phyloP scores from a whole-genome alignment of 371 early-diverging fungal genomes.

The Mucor circinelloides region DNA sequence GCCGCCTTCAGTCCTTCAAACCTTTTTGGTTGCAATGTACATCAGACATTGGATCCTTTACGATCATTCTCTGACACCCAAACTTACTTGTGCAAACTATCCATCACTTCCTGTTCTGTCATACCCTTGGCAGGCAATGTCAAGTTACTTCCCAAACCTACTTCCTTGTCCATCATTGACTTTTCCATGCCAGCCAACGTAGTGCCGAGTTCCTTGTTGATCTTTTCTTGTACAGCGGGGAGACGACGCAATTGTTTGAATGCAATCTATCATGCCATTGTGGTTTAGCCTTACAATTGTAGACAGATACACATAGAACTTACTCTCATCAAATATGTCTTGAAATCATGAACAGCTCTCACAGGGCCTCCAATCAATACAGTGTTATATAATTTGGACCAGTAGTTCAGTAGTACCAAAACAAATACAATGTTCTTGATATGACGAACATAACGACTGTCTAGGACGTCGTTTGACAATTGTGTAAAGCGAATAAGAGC shows the following conservation, averaged over 20 bases:
- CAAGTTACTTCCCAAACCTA: conserved; percentile 64
- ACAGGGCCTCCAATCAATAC: conserved; percentile 60
- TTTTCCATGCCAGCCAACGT: conserved; percentile 76
- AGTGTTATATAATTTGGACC: conserved; percentile 54
- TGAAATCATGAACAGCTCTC: conserved; percentile 53
- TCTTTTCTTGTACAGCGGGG: conserved; percentile 59
- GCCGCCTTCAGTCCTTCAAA: conserved; percentile 50
- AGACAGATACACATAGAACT: neutral
- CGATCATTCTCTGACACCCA: neutral
- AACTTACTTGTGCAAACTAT: conserved; percentile 60
- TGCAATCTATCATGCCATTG: conserved; percentile 36
- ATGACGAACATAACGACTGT: conserved; percentile 15
- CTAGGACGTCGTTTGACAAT: conserved; percentile 12
- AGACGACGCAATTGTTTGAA: conserved; percentile 61
- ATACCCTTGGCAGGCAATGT: conserved; percentile 70
- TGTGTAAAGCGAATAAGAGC: conserved; percentile 13
- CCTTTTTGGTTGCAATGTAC: conserved; percentile 16
- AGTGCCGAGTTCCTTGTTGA: conserved; percentile 67
- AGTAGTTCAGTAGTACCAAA: conserved; percentile 56
- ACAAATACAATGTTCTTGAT: conserved; percentile 66
- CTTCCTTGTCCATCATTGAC: conserved; percentile 65
- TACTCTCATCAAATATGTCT: conserved; percentile 48
- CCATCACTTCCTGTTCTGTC: conserved; percentile 58
- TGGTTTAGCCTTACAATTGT: neutral
- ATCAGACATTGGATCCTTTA: conserved; percentile 15